Evolutionary conservation across 2,329 filamentous ascomycete species (phyloP).

Genomic region (Parastagonospora nodorum): DNA sequence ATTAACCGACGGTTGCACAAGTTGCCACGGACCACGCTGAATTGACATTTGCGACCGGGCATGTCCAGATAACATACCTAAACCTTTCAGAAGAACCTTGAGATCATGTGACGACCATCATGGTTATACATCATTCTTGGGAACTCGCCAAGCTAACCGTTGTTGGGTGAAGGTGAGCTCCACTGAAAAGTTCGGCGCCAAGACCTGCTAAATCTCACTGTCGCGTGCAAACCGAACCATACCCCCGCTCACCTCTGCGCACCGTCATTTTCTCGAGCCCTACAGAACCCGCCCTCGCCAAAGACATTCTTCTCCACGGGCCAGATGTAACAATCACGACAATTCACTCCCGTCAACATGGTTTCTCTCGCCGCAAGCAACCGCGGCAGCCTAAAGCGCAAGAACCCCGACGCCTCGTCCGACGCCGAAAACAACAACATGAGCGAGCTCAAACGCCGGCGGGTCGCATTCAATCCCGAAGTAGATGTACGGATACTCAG

Average conservation of each 20-base stretch:
- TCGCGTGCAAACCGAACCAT: conserved; percentile 3
- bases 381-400: conserved; percentile 46
- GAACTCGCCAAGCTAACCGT: no score
- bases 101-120: no score
- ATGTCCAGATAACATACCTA: no score
- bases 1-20: no score
- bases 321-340: conserved; percentile 35
- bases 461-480: conserved; percentile 56
- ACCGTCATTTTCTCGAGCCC: conserved; percentile 13
- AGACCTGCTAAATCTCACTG: background rate
- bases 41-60: no score
- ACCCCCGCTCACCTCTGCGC: conserved; percentile 20
- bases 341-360: conserved; percentile 30
- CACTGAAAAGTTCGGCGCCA: conserved; percentile 1
- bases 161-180: background rate
- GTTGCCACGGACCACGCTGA: no score
- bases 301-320: conserved; percentile 1
- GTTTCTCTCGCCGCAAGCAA: conserved; percentile 45
- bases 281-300: background rate
- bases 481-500: conserved; percentile 52
- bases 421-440: conserved; percentile 38
- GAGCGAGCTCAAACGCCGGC: conserved; percentile 50
- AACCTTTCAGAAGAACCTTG: no score
- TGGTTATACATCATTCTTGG: no score
- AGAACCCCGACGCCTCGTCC: conserved; percentile 35